A percentile compares a stretch with the other conserved stretches of the same genome.
These are phyloP conservation scores for Gigaspora rosea DNA, from an alignment of 192 early-diverging fungal species.

Conservation along the genomic window DNA sequence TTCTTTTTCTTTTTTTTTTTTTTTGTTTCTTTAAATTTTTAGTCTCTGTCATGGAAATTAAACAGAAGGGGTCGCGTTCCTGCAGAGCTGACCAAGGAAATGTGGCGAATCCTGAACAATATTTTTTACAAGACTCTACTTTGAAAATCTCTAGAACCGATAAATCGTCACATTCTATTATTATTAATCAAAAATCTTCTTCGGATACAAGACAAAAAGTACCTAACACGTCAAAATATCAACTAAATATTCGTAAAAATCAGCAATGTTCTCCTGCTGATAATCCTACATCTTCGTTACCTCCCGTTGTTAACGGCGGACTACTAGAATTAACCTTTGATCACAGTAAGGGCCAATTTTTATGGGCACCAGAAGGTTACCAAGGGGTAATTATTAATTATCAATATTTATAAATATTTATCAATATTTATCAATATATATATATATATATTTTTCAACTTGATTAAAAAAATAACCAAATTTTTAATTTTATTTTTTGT, in stretches of 20 bases:
- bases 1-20: too few relatives aligned
- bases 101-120: background rate
- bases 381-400: conserved; percentile 14
- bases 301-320: background rate
- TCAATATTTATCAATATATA: background rate
- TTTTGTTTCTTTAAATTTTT: too few relatives aligned
- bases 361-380: conserved; percentile 22
- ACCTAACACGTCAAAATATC: background rate
- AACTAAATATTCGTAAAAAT: background rate
- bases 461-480: background rate
- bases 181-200: background rate
- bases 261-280: background rate
- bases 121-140: background rate
- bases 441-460: background rate
- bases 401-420: background rate
- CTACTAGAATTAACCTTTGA: conserved; percentile 1
- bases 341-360: conserved; percentile 24
- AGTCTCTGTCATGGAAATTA: background rate
- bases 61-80: background rate
- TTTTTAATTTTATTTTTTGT: background rate
- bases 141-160: background rate
- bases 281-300: background rate
- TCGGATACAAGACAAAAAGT: background rate
- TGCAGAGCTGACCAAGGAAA: background rate
- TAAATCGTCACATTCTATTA: background rate